phyloP scores from a whole-genome alignment of 441 rosid genomes.

The Omphalea diandra region DNA sequence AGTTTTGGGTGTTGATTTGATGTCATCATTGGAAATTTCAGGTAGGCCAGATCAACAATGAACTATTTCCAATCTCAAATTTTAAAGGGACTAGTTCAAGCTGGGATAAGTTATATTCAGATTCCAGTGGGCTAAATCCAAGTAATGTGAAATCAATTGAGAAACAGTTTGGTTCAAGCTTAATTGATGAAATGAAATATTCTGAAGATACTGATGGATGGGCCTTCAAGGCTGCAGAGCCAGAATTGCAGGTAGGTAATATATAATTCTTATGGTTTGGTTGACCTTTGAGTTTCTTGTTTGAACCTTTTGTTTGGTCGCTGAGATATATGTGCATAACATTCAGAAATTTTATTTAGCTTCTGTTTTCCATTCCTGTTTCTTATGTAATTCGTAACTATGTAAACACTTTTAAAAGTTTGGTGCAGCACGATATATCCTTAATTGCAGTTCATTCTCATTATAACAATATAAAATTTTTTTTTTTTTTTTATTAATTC shows the following conservation, averaged over 20 bases:
- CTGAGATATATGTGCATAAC: background rate
- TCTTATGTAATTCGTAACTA: background rate
- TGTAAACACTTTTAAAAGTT: background rate
- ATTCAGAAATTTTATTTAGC: background rate
- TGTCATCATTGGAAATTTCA: constrained; percentile 1
- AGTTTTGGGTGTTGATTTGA: background rate
- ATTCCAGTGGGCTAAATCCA: constrained; percentile 13
- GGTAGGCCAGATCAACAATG: constrained; percentile 21
- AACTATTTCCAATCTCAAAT: constrained; percentile 7
- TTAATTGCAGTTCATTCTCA: background rate
- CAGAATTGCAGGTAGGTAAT: constrained; percentile 21
- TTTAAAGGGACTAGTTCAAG: constrained; percentile 5
- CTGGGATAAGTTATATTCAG: constrained; percentile 13
- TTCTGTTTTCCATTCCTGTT: background rate
- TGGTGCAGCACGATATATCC: background rate
- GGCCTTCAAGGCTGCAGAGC: constrained; percentile 49
- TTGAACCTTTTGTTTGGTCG: background rate
- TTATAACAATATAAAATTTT: constrained; percentile 3
- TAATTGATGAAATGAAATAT: constrained; percentile 25
- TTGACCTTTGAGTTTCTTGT: constrained; percentile 8
- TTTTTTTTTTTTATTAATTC: constrained; percentile 13
- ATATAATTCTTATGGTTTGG: background rate
- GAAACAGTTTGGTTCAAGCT: constrained; percentile 17
- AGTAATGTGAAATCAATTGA: constrained; percentile 15
- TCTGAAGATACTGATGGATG: constrained; percentile 35